phyloP scores from a whole-genome alignment of 2,329 filamentous ascomycete genomes.

The Fusarium verrucosum region DNA sequence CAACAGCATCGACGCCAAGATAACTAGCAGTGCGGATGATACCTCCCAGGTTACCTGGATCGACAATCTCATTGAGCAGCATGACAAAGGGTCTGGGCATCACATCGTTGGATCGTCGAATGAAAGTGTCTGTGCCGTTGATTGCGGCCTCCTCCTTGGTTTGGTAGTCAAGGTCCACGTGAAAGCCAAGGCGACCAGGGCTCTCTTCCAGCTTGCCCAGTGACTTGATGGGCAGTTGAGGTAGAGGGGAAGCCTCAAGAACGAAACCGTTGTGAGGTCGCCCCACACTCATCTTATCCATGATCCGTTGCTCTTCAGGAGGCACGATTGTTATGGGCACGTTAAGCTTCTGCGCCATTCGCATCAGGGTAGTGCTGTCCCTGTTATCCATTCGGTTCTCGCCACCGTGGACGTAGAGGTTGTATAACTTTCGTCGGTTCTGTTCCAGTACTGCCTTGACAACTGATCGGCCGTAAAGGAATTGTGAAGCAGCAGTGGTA shows the following conservation, averaged over 20 bases:
- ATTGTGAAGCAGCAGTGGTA: conserved; percentile 88
- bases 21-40: conserved; percentile 91
- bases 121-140: conserved; percentile 72
- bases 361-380: conserved; percentile 56
- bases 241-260: conserved; percentile 85
- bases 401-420: conserved; percentile 78
- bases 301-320: conserved; percentile 69
- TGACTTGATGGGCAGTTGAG: conserved; percentile 71
- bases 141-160: conserved; percentile 76
- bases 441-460: conserved; percentile 79
- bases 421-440: conserved; percentile 78
- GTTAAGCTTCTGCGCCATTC: conserved; percentile 58
- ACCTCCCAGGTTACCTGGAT: conserved; percentile 89
- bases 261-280: conserved; percentile 91
- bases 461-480: conserved; percentile 85
- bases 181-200: conserved; percentile 61
- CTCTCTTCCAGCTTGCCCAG: conserved; percentile 62
- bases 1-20: conserved; percentile 86
- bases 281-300: conserved; percentile 84
- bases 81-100: conserved; percentile 73
- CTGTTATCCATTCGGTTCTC: conserved; percentile 61
- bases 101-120: conserved; percentile 44
- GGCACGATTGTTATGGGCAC: conserved; percentile 67
- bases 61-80: conserved; percentile 78
- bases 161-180: conserved; percentile 71